Evolutionary conservation across 495 filamentous ascomycete species (phyloP), one percentile per base, ranked within the genome.

Genomic region (Xylaria grammica): DNA sequence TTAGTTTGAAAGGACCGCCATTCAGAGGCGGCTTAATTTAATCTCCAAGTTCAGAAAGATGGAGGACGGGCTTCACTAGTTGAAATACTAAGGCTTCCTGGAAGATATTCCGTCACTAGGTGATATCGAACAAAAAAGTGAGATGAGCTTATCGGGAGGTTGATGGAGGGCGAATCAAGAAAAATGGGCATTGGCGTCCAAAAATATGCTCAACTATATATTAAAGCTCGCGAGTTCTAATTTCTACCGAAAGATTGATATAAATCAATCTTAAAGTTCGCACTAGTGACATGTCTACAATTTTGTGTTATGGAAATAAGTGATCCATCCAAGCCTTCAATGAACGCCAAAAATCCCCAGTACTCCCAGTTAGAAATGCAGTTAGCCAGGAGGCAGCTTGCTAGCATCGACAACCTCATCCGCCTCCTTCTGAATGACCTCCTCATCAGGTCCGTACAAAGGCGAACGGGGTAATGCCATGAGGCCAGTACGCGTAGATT

Each of bases 381-480:
- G 27, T 87, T 91, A 99, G 74, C 95, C 95, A 61, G 95, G 95
- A 60, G 95, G 95, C 27, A 99, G 86, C 58, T 92, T 86, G 83
- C 92, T 96, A 65, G 89, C 89, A 79, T 99, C 95, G 24, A 99
- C 94, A 69, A 97, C 86, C 58, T 92, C 89, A 63, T 96, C 91
- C 30, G 91, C 91, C 38, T 96, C 94, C 70, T 97, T 96, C 68
- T 90, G 84, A 60, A 92, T 87, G 9, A 85, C 66, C 51, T 93
- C 90, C 68, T 96, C 90, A 6, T 81, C 85, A 13, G 85, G 85
- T 53, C 85, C 88, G 62, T 90, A 86, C 24, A 99, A 86, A 53
- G 95, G 95, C 29, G 95, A 96, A 40, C 95, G 90, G 42, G 95
- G 94, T 61, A 99, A 85, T 20, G 95, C 95, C 95, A 97, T 99